Evolutionary conservation across 139 green algal species (phyloP).

Genomic region (Yamagishiella unicocca): DNA sequence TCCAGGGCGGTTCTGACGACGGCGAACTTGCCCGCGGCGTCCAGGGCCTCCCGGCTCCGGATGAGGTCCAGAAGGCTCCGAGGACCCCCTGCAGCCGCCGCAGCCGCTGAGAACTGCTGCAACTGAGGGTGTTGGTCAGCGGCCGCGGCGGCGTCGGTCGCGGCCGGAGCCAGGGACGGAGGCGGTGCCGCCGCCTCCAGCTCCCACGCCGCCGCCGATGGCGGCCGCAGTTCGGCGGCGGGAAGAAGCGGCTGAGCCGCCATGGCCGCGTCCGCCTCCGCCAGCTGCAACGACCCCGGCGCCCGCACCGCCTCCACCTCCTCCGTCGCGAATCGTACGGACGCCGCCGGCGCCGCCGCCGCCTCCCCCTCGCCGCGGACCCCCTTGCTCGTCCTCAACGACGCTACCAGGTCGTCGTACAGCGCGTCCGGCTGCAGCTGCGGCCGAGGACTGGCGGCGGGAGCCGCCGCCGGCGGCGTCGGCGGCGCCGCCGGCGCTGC

Average conservation of each 20-base stretch:
- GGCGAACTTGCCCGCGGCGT: slow-evolving; percentile 13
- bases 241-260: neutral
- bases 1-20: neutral
- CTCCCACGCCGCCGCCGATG: neutral
- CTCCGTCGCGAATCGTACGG: no score
- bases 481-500: neutral
- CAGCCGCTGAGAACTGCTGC: neutral
- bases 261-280: slow-evolving; percentile 1
- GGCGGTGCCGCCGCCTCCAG: neutral
- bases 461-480: neutral
- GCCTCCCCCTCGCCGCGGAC: neutral
- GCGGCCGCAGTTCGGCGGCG: neutral
- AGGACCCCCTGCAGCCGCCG: neutral
- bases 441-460: neutral
- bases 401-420: neutral
- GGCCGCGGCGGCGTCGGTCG: neutral
- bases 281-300: neutral
- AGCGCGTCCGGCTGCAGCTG: neutral
- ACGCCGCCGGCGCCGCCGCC: neutral
- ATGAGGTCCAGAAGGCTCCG: slow-evolving; percentile 3
- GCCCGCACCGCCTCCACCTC: neutral
- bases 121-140: neutral
- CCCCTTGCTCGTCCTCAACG: neutral
- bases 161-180: neutral
- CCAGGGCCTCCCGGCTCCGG: neutral